phyloP scores from a whole-genome alignment of 208 protist genomes.

The Herpetomonas samuelpessoai region DNA sequence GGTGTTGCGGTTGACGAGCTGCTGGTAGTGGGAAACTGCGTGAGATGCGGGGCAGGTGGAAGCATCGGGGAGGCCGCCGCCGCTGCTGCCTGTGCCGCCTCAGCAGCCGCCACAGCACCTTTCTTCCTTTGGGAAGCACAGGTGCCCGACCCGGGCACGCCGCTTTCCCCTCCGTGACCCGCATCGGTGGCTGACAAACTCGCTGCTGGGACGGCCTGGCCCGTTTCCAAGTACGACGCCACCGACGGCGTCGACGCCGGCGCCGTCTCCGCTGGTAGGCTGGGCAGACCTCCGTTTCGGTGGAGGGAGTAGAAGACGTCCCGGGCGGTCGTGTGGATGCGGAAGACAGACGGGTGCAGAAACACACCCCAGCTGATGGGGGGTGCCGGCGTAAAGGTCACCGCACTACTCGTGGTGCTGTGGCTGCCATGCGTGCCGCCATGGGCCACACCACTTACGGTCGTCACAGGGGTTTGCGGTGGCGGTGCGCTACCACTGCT shows the following conservation, averaged over 20 bases:
- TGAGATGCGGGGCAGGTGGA: neutral
- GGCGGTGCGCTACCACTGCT: no score
- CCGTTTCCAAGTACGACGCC: neutral
- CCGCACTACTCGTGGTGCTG: neutral
- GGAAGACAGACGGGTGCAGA: slow-evolving; percentile 16
- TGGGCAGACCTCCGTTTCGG: slow-evolving; percentile 7
- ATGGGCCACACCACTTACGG: no score
- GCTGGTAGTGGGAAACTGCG: no score
- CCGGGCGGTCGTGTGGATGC: slow-evolving; percentile 4
- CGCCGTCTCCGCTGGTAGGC: neutral
- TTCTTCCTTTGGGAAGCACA: neutral
- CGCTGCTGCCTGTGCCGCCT: neutral
- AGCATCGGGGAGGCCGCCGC: neutral
- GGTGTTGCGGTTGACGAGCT: no score
- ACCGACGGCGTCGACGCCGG: neutral
- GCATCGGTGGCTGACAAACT: no score
- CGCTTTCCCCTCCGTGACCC: no score
- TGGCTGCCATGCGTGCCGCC: neutral
- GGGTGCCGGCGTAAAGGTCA: neutral
- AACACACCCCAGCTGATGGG: slow-evolving; percentile 13
- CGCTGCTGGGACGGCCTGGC: neutral
- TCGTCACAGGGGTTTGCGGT: no score
- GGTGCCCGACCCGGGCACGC: neutral
- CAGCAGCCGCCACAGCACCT: neutral
- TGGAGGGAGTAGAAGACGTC: slow-evolving; percentile 11